Evolutionary conservation across 1,284 basidiomycete species (phyloP).

Genomic region (Leccinum angustisporum): DNA sequence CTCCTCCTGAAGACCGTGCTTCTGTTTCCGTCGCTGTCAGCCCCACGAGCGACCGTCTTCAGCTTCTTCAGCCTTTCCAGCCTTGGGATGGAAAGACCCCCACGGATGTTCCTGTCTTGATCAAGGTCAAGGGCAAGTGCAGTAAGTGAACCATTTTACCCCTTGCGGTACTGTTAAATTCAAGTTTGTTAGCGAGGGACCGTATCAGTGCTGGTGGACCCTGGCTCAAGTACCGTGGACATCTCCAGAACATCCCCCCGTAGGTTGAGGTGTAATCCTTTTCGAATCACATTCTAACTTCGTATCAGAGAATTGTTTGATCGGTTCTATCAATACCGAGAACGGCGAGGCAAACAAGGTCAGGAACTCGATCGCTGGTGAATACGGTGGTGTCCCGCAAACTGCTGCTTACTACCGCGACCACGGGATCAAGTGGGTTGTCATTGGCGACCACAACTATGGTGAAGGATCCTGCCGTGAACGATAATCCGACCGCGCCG

Average conservation of each 20-base stretch:
- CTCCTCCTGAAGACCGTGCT: no score
- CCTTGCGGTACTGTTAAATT: not conserved
- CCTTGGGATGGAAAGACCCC: slow-evolving; percentile 95
- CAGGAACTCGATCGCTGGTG: not conserved
- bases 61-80: slow-evolving; percentile 89
- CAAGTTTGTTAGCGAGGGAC: not conserved
- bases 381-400: not conserved
- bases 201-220: not conserved
- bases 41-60: slow-evolving; percentile 73
- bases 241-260: not conserved
- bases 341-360: not conserved
- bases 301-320: not conserved
- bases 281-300: not conserved
- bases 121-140: slow-evolving; percentile 99
- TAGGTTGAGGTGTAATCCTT: not conserved
- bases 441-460: no score
- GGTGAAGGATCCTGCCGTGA: no score
- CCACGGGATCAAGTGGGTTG: not conserved
- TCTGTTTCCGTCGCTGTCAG: no score
- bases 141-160: slow-evolving; percentile 47
- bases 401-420: not conserved
- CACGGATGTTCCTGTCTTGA: slow-evolving; percentile 86
- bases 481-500: no score
- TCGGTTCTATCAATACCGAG: not conserved
- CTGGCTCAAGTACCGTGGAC: not conserved